Conservation (phyloP, 768 basidiomycete genomes). For the Suillus plorans region DNA sequence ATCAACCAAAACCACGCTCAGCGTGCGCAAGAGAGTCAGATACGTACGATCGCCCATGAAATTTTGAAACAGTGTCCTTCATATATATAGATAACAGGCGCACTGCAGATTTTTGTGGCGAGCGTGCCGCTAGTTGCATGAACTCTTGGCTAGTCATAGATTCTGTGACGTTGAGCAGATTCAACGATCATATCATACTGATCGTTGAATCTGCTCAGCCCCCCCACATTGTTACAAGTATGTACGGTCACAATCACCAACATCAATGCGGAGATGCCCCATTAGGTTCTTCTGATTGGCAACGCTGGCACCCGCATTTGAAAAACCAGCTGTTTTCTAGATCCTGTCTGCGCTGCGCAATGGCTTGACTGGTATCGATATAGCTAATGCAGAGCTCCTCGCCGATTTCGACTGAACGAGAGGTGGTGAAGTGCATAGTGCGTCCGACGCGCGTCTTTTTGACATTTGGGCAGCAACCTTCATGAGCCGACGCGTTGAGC, state of each 20-base stretch:
- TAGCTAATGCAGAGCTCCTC: constrained; percentile 64
- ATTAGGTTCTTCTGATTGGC: constrained; percentile 26
- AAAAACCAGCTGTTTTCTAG: constrained; percentile 58
- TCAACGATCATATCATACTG: too few species aligned
- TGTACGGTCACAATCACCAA: not conserved
- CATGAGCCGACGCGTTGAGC: constrained; percentile 21
- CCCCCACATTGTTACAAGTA: not conserved
- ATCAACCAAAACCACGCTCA: too few species aligned
- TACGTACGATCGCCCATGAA: too few species aligned
- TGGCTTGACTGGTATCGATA: constrained; percentile 34
- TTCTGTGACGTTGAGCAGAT: too few species aligned
- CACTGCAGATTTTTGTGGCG: too few species aligned
- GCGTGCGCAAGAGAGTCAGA: too few species aligned
- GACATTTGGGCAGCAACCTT: constrained; percentile 53
- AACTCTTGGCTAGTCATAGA: too few species aligned
- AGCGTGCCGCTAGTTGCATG: too few species aligned
- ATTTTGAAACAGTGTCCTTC: too few species aligned
- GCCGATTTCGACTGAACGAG: constrained; percentile 40
- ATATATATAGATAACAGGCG: too few species aligned
- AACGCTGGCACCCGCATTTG: constrained; percentile 48
- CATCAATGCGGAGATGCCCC: not conserved
- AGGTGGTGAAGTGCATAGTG: constrained; percentile 47
- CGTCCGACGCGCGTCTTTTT: constrained; percentile 45
- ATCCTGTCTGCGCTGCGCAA: constrained; percentile 38
- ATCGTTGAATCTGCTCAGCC: too few species aligned